Evolutionary conservation across 2,329 filamentous ascomycete genomes (phyloP), one percentile per base, ranked within the genome.

Genomic region (Eurotiales sp.): DNA sequence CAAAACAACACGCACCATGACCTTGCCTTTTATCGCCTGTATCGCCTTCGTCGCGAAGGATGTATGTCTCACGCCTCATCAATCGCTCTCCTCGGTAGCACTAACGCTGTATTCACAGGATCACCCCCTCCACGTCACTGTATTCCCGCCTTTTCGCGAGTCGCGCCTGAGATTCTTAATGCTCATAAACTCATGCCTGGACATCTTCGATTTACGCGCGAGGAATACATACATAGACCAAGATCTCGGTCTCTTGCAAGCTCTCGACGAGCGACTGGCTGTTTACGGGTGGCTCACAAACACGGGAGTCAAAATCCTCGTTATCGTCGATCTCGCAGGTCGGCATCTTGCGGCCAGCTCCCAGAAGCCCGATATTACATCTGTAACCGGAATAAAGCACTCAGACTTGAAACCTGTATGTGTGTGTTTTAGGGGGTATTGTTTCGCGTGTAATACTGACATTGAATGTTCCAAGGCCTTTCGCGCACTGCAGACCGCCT

Each of bases 251-350:
- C 81, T 97, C 11, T 80, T 99, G 46, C 92, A 97, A 73, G 90
- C 91, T 53, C 80, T 97, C 54, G 93, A 97, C 74, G 92, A 99
- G 73, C 83, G 91, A 22, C 80, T 97, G 42, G 90, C 91, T 30
- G 87, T 90, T 59, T 99, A 97, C 74, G 93, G 93, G 62, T 96
- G 89, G 83, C 82, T 97, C 71, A 96, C 93, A 51, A 97, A 96
- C 71, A 97, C 93, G 22, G 90, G 90, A 36, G 84, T 96, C 57
- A 91, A 92, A 67, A 85, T 99, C 64, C 84, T 97, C 29, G 86
- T 90, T 56, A 83, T 96, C 3, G 86, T 97, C 25, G 92, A 99
- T 72, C 90, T 95, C 81, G 84, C 90, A 59, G 91, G 90, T 1
- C 77, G 86, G 19, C 73, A 79, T 45, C 71, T 77, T 7, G 54